A percentile compares a stretch with the other conserved stretches of the same genome.
These are phyloP conservation scores for Chenopodium album DNA, from an alignment of 148 eudicot species.

Conservation along the genomic window DNA sequence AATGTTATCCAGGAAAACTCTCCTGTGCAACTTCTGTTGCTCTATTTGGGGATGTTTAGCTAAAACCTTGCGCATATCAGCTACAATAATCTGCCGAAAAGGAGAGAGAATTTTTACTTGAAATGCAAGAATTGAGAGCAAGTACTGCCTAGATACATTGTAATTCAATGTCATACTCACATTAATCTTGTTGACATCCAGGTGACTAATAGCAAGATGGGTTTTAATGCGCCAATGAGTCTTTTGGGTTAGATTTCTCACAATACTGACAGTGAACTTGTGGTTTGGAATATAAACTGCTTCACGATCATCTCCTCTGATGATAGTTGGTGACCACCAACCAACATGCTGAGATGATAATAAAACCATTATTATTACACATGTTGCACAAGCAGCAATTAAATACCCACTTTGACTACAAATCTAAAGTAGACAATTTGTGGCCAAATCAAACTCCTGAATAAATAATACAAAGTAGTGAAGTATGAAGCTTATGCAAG, in stretches of 20 bases:
- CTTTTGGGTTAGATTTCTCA: constrained; percentile 85
- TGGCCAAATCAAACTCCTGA: background rate
- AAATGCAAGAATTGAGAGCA: constrained; percentile 6
- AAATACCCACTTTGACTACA: background rate
- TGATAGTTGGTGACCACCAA: constrained; percentile 96
- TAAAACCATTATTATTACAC: background rate
- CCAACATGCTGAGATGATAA: constrained; percentile 71
- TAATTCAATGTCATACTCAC: constrained; percentile 40
- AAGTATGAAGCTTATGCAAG: background rate
- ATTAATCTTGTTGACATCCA: constrained; percentile 83
- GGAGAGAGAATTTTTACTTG: background rate
- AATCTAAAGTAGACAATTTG: too few relatives aligned
- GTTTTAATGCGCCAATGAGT: constrained; percentile 98
- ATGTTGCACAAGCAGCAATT: background rate
- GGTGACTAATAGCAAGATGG: constrained; percentile 78
- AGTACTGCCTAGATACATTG: background rate
- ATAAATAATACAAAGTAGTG: background rate
- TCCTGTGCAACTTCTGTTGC: constrained; percentile 89
- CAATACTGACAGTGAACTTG: constrained; percentile 85
- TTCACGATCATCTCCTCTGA: constrained; percentile 96
- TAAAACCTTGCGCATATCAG: constrained; percentile 96
- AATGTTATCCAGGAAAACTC: constrained; percentile 81
- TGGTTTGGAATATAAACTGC: constrained; percentile 94
- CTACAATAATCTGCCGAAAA: constrained; percentile 70
- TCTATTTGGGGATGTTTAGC: constrained; percentile 92